Evolutionary conservation across 1,139 yeast species (phyloP).

Genomic region (Kodamaea ohmeri): DNA sequence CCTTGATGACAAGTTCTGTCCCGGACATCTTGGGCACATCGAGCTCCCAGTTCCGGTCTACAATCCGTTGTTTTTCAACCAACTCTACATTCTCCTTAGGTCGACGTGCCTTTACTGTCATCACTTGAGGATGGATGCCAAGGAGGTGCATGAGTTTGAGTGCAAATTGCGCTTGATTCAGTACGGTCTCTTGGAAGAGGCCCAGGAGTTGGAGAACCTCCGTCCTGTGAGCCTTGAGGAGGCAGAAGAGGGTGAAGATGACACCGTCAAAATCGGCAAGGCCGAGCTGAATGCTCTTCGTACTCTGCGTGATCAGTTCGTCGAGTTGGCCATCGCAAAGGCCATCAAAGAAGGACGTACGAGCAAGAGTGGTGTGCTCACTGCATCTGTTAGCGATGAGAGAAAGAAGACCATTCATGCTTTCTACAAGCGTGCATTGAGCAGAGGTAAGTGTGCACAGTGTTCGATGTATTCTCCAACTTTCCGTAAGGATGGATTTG

Average conservation of each 20-base stretch:
- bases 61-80: constrained; percentile 91
- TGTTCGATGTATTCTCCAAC: constrained; percentile 95
- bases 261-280: constrained; percentile 30
- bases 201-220: constrained; percentile 57
- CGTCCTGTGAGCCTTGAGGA: constrained; percentile 28
- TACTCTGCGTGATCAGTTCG: constrained; percentile 64
- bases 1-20: constrained; percentile 88
- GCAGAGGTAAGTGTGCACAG: constrained; percentile 87
- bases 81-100: constrained; percentile 79
- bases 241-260: constrained; percentile 28
- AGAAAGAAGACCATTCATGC: constrained; percentile 75
- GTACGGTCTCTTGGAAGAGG: constrained; percentile 82
- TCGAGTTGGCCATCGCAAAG: constrained; percentile 61
- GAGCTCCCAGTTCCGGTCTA: constrained; percentile 94
- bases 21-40: constrained; percentile 98
- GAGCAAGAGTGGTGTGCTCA: constrained; percentile 61
- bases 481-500: constrained; percentile 91
- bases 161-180: constrained; percentile 82
- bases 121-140: constrained; percentile 64
- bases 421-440: constrained; percentile 67
- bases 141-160: constrained; percentile 71
- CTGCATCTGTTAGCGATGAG: constrained; percentile 85
- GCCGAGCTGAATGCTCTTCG: constrained; percentile 48
- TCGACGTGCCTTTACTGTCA: constrained; percentile 90
- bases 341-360: constrained; percentile 83